Percentiles rank a stretch among this genome's conserved stretches.
phyloP scores from a whole-genome alignment of 2,329 filamentous ascomycete genomes.

The Pestalotiopsis sp. region DNA sequence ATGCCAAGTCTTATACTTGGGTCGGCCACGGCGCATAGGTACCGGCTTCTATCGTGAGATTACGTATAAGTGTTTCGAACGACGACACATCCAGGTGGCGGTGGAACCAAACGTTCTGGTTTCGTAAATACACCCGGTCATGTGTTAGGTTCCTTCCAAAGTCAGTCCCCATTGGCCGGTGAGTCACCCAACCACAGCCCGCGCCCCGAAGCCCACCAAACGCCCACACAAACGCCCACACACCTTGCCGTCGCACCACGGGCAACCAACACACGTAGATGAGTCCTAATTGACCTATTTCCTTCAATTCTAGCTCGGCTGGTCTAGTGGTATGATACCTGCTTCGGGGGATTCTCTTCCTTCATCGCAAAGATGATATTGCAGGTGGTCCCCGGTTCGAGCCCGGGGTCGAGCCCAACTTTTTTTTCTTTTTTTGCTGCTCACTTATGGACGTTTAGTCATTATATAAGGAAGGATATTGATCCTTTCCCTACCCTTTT shows the following conservation, averaged over 20 bases:
- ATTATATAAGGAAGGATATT: neutral
- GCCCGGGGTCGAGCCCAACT: slow-evolving; percentile 1
- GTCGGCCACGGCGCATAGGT: neutral
- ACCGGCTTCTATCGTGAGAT: neutral
- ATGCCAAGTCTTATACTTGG: neutral
- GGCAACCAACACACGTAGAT: neutral
- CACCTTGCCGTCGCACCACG: neutral
- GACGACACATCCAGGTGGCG: neutral
- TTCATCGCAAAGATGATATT: neutral
- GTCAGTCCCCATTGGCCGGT: neutral
- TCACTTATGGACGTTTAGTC: neutral
- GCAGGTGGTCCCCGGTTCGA: slow-evolving; percentile 10
- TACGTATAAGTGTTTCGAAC: neutral
- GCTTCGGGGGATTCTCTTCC: neutral
- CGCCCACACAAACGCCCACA: neutral
- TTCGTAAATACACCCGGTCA: neutral
- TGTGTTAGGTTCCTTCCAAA: neutral
- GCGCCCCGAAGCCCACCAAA: neutral
- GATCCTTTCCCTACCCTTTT: neutral
- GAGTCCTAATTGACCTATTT: too few species aligned
- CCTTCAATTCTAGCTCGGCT: neutral
- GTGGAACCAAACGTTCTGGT: neutral
- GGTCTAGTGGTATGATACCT: slow-evolving; percentile 10
- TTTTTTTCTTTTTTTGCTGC: neutral
- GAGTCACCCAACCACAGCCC: neutral